Percentiles rank a stretch among this genome's conserved stretches.
Conservation (phyloP, 768 basidiomycete genomes). For the Russula ochroleuca region DNA sequence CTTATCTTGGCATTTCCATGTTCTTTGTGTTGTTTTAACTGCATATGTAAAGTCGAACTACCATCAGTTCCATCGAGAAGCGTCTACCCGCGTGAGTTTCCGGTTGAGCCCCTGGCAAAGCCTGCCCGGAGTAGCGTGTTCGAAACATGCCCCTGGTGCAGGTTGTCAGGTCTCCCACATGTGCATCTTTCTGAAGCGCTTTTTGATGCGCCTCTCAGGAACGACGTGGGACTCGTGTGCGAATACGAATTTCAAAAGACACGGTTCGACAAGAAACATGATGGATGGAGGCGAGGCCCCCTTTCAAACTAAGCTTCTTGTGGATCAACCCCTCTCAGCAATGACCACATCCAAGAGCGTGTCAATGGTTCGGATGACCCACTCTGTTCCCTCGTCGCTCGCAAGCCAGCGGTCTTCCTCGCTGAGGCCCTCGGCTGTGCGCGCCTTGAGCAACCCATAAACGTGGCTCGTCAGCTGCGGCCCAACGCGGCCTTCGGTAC, state of each 20-base stretch:
- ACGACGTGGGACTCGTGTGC: slow-evolving; percentile 11
- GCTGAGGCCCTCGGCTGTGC: slow-evolving; percentile 51
- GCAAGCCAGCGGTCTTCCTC: slow-evolving; percentile 77
- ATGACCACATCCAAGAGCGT: slow-evolving; percentile 70
- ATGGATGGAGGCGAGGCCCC: slow-evolving; percentile 20
- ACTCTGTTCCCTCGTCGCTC: slow-evolving; percentile 82
- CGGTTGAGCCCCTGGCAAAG: slow-evolving; percentile 18
- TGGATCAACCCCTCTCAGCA: slow-evolving; percentile 31
- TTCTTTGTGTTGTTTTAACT: slow-evolving; percentile 18
- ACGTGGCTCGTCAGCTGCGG: slow-evolving; percentile 87
- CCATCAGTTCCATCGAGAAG: slow-evolving; percentile 26
- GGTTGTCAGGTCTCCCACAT: slow-evolving; percentile 19
- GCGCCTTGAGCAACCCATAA: slow-evolving; percentile 86
- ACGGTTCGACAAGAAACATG: background rate
- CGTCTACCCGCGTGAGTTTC: slow-evolving; percentile 18
- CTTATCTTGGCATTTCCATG: slow-evolving; percentile 28
- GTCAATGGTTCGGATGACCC: slow-evolving; percentile 83
- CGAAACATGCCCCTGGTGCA: slow-evolving; percentile 17
- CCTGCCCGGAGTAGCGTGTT: slow-evolving; percentile 25
- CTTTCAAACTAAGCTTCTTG: slow-evolving; percentile 55
- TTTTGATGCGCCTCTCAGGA: slow-evolving; percentile 17
- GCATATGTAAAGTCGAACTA: slow-evolving; percentile 25
- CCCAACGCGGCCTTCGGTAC: slow-evolving; percentile 78
- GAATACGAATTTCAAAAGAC: slow-evolving; percentile 17
- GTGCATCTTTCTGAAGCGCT: slow-evolving; percentile 13